These are phyloP conservation scores for Penicillium goetzii DNA, from an alignment of 495 filamentous ascomycete genomes.

Conservation along the genomic window DNA sequence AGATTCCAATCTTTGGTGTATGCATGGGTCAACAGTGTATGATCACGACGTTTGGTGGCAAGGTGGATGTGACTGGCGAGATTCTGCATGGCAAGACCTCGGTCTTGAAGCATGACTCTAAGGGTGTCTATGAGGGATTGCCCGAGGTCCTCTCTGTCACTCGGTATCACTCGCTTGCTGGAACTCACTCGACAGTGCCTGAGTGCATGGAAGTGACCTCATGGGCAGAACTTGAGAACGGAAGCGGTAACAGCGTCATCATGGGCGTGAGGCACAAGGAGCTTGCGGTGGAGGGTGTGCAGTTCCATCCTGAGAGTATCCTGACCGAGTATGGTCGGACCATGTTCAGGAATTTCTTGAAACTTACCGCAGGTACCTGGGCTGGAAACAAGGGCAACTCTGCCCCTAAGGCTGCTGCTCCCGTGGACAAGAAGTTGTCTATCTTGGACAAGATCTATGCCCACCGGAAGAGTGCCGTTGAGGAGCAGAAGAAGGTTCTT, in stretches of 20 bases:
- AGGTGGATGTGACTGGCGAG: constrained; percentile 91
- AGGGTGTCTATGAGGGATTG: constrained; percentile 82
- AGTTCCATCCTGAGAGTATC: constrained; percentile 98
- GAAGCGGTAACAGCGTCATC: constrained; percentile 73
- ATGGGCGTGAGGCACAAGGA: constrained; percentile 97
- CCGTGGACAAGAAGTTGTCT: constrained; percentile 65
- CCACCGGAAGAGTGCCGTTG: constrained; percentile 75
- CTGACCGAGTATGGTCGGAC: constrained; percentile 82
- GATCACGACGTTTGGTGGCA: constrained; percentile 85
- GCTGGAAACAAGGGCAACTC: constrained; percentile 61
- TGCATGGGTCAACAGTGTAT: constrained; percentile 99
- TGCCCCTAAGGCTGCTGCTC: constrained; percentile 28
- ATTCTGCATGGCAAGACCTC: constrained; percentile 98
- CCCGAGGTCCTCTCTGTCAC: constrained; percentile 82
- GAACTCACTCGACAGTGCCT: constrained; percentile 87
- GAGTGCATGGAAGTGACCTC: constrained; percentile 87
- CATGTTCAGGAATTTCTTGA: constrained; percentile 92
- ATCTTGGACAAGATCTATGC: constrained; percentile 93
- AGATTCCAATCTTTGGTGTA: constrained; percentile 94
- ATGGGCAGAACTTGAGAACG: constrained; percentile 67
- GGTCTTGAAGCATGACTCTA: constrained; percentile 80
- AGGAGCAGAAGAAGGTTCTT: constrained; percentile 81
- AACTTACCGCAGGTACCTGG: constrained; percentile 88
- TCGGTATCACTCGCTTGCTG: constrained; percentile 94
- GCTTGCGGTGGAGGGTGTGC: constrained; percentile 86